Conservation (phyloP, 495 filamentous ascomycete genomes). For the Aspergillus cavernicola region DNA sequence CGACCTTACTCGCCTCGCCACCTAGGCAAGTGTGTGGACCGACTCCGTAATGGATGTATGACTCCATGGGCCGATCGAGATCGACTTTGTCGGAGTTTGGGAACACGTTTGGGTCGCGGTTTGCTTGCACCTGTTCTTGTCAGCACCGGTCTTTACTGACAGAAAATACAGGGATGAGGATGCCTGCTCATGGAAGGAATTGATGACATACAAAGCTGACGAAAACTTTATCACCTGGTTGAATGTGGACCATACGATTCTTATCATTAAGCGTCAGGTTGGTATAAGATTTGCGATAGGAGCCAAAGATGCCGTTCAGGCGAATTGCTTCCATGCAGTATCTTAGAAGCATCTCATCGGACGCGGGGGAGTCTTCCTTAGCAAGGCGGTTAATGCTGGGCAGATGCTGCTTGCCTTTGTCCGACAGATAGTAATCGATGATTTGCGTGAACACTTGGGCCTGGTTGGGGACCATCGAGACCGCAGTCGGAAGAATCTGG, state of each 20-base stretch:
- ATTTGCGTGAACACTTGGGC: conserved; percentile 70
- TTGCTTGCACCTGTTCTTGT: conserved; percentile 44
- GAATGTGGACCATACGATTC: conserved; percentile 44
- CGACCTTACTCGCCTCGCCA: conserved; percentile 55
- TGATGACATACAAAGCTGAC: conserved; percentile 40
- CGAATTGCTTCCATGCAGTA: conserved; percentile 55
- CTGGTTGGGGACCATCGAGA: conserved; percentile 63
- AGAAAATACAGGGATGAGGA: too few relatives aligned
- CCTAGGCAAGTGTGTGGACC: conserved; percentile 61
- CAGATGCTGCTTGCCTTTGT: conserved; percentile 49
- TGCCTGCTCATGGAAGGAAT: too few relatives aligned
- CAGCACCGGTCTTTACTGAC: too few relatives aligned
- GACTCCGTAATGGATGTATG: conserved; percentile 62
- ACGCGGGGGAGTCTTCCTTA: conserved; percentile 39
- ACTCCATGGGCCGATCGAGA: conserved; percentile 59
- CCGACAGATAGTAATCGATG: conserved; percentile 71
- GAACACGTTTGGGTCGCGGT: conserved; percentile 58
- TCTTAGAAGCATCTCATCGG: conserved; percentile 47
- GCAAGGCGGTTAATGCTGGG: conserved; percentile 55
- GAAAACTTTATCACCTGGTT: conserved; percentile 50
- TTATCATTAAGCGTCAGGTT: conserved; percentile 47
- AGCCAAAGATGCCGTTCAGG: conserved; percentile 56
- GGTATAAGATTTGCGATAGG: conserved; percentile 46
- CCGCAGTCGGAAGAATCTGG: conserved; percentile 60
- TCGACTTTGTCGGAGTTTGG: conserved; percentile 60